Percentiles rank a stretch among this genome's conserved stretches.
Conservation (phyloP, 352 stramenopile species). For the Globisporangium alternatum region DNA sequence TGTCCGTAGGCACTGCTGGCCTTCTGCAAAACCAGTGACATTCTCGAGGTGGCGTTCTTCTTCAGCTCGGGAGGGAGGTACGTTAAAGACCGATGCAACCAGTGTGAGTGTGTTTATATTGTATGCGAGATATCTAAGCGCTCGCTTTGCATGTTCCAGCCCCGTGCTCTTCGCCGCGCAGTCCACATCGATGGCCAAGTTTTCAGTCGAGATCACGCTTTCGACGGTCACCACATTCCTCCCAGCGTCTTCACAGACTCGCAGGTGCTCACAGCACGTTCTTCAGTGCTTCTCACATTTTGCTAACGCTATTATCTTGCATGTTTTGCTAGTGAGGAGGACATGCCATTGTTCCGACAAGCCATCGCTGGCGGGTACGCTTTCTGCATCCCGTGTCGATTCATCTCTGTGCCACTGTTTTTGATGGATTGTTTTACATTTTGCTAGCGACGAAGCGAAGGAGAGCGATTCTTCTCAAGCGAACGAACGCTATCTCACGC, state of each 20-base stretch:
- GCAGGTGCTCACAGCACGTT: constrained; percentile 23
- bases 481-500: constrained; percentile 57
- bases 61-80: constrained; percentile 69
- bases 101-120: background rate
- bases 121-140: constrained; percentile 6
- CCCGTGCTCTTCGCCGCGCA: constrained; percentile 73
- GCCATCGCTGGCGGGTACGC: constrained; percentile 15
- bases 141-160: constrained; percentile 19
- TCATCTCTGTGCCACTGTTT: background rate
- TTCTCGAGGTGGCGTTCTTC: constrained; percentile 72
- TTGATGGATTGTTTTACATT: background rate
- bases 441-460: constrained; percentile 5
- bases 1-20: constrained; percentile 45
- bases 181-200: constrained; percentile 65
- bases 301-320: background rate
- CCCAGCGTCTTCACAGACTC: constrained; percentile 52
- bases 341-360: constrained; percentile 25
- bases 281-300: background rate
- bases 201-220: constrained; percentile 76
- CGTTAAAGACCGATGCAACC: background rate
- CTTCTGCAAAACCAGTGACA: constrained; percentile 79
- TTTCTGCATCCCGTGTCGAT: background rate
- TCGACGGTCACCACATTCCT: constrained; percentile 82
- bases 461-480: constrained; percentile 49
- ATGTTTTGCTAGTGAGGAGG: constrained; percentile 26